Percentiles rank a stretch among this genome's conserved stretches.
Evolutionary conservation across 225 moss, liverwort and hornwort species (phyloP).

Genomic region (Polytrichum commune): DNA sequence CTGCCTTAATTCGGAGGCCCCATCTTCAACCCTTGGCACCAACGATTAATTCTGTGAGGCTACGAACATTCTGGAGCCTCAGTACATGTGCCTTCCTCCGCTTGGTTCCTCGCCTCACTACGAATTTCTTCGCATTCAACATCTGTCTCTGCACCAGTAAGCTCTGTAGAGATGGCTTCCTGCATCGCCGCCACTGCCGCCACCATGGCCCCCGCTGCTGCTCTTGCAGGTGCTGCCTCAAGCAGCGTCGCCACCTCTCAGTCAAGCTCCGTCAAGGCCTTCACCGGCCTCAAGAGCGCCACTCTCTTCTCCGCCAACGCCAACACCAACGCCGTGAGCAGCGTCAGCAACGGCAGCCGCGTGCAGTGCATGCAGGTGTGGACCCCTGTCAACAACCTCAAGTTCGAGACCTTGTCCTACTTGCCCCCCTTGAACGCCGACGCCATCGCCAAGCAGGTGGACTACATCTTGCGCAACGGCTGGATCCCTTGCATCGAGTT

Average conservation of each 20-base stretch:
- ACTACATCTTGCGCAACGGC: conserved; percentile 5
- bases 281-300: conserved; percentile 20
- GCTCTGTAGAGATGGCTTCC: background rate
- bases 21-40: no score
- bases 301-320: conserved; percentile 13
- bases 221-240: background rate
- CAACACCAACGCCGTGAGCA: conserved; percentile 1
- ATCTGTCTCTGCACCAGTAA: no score
- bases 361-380: conserved; percentile 25
- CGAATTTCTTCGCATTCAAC: no score
- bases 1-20: no score
- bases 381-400: conserved; percentile 9
- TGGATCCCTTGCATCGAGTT: conserved; percentile 24
- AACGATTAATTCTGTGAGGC: no score
- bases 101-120: no score
- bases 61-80: no score
- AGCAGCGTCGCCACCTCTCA: conserved; percentile 3
- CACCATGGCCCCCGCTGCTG: no score
- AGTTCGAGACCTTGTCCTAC: conserved; percentile 27
- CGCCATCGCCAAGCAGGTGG: conserved; percentile 12
- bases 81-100: no score
- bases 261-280: conserved; percentile 15
- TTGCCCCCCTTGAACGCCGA: conserved; percentile 12
- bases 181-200: background rate
- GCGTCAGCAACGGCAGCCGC: conserved; percentile 18